Base-by-base conservation (phyloP, 768 basidiomycete species). In the Suillus decipiens region DNA sequence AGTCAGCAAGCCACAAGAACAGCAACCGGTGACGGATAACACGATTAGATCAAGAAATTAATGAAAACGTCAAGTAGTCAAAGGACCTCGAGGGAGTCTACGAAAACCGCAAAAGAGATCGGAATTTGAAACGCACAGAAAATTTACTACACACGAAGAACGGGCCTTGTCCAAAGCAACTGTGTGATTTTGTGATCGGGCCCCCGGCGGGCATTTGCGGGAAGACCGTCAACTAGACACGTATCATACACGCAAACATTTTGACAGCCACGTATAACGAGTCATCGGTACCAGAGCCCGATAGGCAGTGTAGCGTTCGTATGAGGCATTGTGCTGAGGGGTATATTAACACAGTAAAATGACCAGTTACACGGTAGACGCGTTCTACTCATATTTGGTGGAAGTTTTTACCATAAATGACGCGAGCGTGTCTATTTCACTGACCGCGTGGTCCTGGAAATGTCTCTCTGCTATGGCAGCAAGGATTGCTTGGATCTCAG, bases 381-480 rank as follows among this genome's bases (percentile, higher is more conserved):
- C 12, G 31, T 60, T 56, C 45, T 75, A 78, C 67, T 84, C 86
- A 63, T 78, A 77, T 73, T 85, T 86, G 7, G 75, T 82, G 12
- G 56, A 57, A n/a, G 76, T 72, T 74, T 88, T 90, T 57, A 92
- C 84, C 89, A 93, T 89, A 68, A 93, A 93, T 36, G 87, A 84
- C 22, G 90, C 89, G 45, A 93, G 77, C n/a, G 87, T 89, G 64
- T 93, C 92, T 54, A 91, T 86, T 74, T 94, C 92, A 73, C 88
- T 88, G 19, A 82, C 75, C 14, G 76, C 69, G 62, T 85, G 78
- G 43, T 89, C 86, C 62, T 84, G 80, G 72, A 92, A 93, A 74
- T 94, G 92, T 60, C 81, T 81, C 69, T 92, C 88, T 2, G 86
- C 90, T 45, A 94, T 81, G 9, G 78, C 76, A 2, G 92, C 92